Percentiles rank a stretch among this genome's conserved stretches.
Conservation (phyloP, 1,284 basidiomycete genomes). For the Naganishia cerealis region DNA sequence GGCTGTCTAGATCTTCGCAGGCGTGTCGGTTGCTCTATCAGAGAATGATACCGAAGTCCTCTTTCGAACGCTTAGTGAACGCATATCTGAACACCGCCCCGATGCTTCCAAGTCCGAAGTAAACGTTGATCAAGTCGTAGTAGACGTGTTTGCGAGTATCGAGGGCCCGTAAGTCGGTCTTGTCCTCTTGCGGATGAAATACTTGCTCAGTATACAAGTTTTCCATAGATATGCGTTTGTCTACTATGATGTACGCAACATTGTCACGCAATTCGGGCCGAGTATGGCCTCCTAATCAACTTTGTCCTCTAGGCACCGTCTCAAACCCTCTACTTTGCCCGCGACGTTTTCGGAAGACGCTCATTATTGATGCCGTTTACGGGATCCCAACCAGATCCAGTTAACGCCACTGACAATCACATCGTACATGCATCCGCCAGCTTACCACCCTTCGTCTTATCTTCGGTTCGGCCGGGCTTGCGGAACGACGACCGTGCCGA, state of each 20-base stretch:
- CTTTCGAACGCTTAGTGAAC: slow-evolving; percentile 59
- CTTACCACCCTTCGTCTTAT: slow-evolving; percentile 25
- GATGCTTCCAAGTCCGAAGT: slow-evolving; percentile 37
- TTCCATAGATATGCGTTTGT: slow-evolving; percentile 73
- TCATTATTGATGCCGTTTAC: slow-evolving; percentile 63
- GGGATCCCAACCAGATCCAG: background rate
- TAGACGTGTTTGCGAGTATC: slow-evolving; percentile 62
- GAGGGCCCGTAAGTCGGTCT: slow-evolving; percentile 79
- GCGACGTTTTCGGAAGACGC: slow-evolving; percentile 87
- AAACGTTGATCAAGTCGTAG: slow-evolving; percentile 46
- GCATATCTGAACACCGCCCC: slow-evolving; percentile 44
- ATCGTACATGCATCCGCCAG: background rate
- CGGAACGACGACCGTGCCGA: background rate
- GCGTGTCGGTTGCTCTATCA: slow-evolving; percentile 63
- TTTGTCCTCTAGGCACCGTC: slow-evolving; percentile 52
- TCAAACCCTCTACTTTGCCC: slow-evolving; percentile 67
- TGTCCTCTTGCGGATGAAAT: background rate
- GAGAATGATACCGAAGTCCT: slow-evolving; percentile 79
- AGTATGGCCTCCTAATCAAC: no score
- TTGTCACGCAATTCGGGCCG: no score
- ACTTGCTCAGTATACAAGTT: background rate
- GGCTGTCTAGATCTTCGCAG: slow-evolving; percentile 67
- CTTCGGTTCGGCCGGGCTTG: background rate
- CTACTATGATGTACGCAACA: slow-evolving; percentile 66
- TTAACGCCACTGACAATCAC: background rate